Conservation (phyloP, 192 early-diverging fungal species). For the Backusella morwellensis region DNA sequence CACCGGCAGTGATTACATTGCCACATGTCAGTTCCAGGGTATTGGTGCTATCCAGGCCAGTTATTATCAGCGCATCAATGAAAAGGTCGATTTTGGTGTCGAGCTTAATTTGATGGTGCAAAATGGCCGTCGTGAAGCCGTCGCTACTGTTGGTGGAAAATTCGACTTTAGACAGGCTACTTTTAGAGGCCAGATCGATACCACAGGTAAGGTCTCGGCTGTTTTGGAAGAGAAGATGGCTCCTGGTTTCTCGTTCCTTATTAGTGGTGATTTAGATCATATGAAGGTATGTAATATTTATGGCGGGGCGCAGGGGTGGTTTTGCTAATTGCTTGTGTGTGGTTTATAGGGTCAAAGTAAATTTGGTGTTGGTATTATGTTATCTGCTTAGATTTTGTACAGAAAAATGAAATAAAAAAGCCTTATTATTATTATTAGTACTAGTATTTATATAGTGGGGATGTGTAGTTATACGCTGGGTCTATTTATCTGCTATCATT, state of each 20-base stretch:
- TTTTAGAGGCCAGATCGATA: slow-evolving; percentile 89
- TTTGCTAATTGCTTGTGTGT: background rate
- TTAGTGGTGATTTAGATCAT: slow-evolving; percentile 96
- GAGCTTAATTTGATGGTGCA: slow-evolving; percentile 82
- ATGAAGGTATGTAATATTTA: slow-evolving; percentile 30
- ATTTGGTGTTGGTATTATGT: slow-evolving; percentile 85
- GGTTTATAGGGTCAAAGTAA: slow-evolving; percentile 60
- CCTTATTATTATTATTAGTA: background rate
- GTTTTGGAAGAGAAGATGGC: slow-evolving; percentile 96
- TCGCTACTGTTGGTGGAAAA: slow-evolving; percentile 96
- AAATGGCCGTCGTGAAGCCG: slow-evolving; percentile 79
- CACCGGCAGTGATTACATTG: slow-evolving; percentile 65
- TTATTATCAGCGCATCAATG: slow-evolving; percentile 90
- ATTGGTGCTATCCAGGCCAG: slow-evolving; percentile 70
- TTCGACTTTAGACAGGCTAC: slow-evolving; percentile 92
- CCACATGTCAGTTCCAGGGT: slow-evolving; percentile 66
- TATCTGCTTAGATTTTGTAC: slow-evolving; percentile 68
- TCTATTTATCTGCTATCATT: no score
- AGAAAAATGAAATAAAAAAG: background rate
- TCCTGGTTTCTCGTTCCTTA: slow-evolving; percentile 86
- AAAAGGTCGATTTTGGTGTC: slow-evolving; percentile 90
- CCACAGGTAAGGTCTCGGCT: slow-evolving; percentile 81
- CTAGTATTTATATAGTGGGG: no score
- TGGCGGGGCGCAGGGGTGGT: background rate
- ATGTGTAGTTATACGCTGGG: no score